Percentiles rank a stretch among this genome's conserved stretches.
Conservation (phyloP, 2,329 filamentous ascomycete genomes). For the Apiospora hydei region DNA sequence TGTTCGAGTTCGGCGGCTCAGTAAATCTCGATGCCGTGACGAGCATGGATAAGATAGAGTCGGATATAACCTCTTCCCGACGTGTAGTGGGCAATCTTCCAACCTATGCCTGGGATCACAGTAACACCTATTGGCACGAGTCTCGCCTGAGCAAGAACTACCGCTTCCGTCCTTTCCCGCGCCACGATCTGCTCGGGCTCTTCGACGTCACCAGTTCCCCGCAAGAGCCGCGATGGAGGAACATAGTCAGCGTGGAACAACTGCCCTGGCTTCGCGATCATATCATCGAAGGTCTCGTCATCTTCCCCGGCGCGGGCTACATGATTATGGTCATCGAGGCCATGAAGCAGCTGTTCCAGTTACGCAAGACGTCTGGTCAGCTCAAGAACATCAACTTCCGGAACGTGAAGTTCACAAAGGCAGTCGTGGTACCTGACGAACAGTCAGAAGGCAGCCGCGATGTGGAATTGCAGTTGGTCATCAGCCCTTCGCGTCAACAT, state of each 20-base stretch:
- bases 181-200: constrained; percentile 44
- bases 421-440: constrained; percentile 21
- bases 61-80: not conserved
- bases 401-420: constrained; percentile 18
- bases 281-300: constrained; percentile 12
- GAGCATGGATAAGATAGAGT: not conserved
- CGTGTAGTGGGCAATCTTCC: not conserved
- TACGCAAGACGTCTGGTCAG: constrained; percentile 12
- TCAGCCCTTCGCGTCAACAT: constrained; percentile 22
- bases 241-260: not conserved
- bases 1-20: constrained; percentile 32
- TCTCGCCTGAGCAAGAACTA: constrained; percentile 41
- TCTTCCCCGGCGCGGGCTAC: constrained; percentile 24
- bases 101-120: not conserved
- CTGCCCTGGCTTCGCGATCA: constrained; percentile 24
- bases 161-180: constrained; percentile 42
- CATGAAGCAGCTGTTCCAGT: constrained; percentile 25
- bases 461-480: constrained; percentile 25
- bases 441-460: not conserved
- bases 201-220: not conserved
- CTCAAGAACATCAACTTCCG: constrained; percentile 25
- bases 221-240: constrained; percentile 17
- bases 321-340: constrained; percentile 26
- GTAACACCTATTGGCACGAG: constrained; percentile 42
- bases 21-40: not conserved